A percentile compares a stretch with the other conserved stretches of the same genome.
These are phyloP conservation scores for Phyllosticta citribraziliensis DNA, from an alignment of 2,329 filamentous ascomycete species.

Conservation along the genomic window DNA sequence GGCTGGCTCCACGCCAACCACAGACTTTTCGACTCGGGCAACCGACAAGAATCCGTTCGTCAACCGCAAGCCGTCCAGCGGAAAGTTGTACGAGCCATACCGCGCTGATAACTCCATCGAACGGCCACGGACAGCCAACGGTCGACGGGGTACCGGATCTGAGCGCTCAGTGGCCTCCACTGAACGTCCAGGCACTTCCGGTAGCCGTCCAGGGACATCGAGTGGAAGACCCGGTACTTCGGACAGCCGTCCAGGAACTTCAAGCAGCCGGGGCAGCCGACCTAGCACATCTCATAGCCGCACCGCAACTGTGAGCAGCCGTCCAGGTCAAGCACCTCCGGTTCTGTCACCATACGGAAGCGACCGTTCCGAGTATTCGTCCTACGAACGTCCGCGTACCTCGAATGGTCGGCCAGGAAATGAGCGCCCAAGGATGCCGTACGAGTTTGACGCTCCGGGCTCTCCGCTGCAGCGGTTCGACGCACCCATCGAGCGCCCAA, in stretches of 20 bases:
- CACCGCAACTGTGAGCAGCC: neutral
- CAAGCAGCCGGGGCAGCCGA: neutral
- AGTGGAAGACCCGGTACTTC: neutral
- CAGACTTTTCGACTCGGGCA: constrained; percentile 14
- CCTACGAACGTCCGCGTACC: neutral
- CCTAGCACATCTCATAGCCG: neutral
- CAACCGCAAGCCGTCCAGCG: neutral
- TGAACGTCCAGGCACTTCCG: neutral
- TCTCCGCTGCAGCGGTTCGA: neutral
- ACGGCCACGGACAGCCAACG: neutral
- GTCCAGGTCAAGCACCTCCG: neutral
- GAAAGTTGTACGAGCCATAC: neutral
- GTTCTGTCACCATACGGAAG: neutral
- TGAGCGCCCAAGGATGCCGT: neutral
- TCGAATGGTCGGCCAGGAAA: neutral
- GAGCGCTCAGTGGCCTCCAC: neutral
- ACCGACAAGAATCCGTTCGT: neutral
- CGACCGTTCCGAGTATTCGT: neutral
- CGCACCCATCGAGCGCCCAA: constrained; percentile 10
- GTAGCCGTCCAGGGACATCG: neutral
- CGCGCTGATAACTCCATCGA: neutral
- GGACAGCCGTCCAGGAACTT: constrained; percentile 1
- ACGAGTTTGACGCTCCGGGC: neutral
- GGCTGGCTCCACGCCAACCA: constrained; percentile 19
- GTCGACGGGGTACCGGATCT: neutral